Base-by-base conservation (phyloP, 192 early-diverging fungal species). In the Obelidium mucronatum region DNA sequence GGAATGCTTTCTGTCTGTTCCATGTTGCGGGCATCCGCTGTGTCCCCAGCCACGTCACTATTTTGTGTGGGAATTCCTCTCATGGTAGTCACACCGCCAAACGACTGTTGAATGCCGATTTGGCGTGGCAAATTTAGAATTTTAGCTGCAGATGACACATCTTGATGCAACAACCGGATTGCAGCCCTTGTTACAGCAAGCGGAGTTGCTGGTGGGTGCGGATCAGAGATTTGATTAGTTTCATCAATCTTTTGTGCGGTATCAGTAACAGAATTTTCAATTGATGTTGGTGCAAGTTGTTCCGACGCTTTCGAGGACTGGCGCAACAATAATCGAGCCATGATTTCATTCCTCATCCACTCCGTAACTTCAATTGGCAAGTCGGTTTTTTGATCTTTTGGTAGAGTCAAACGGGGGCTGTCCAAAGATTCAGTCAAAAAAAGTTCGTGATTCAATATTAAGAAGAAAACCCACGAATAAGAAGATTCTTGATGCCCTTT, bases 281-380 rank as follows among this genome's bases (percentile, higher is more conserved):
- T n/a, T n/a, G n/a, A n/a, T n/a, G n/a, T n/a, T n/a, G n/a, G n/a
- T n/a, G n/a, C n/a, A n/a, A n/a, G n/a, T n/a, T n/a, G n/a, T n/a
- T n/a, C n/a, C n/a, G n/a, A n/a, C n/a, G n/a, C n/a, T n/a, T n/a
- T n/a, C n/a, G n/a, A n/a, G n/a, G n/a, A n/a, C n/a, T n/a, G n/a
- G n/a, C n/a, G n/a, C n/a, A n/a, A n/a, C n/a, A n/a, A n/a, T n/a
- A n/a, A n/a, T n/a, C n/a, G n/a, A 33, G 62, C 34, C 24, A 76
- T 51, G 33, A 76, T 52, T 39, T 76, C 74, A 15, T 19, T 33
- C 13, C 64, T 62, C 35, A 76, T 54, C 74, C 74, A 76, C 37
- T 76, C 74, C 24, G 60, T 31, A 36, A 76, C 67, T 39, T 65
- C 62, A 8, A 19, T 35, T 13, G 60, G 60, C 3, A 75, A 11